Percentiles rank a stretch among this genome's conserved stretches.
Conservation (phyloP, 2,329 filamentous ascomycete genomes). For the Chaetothyriales sp. region DNA sequence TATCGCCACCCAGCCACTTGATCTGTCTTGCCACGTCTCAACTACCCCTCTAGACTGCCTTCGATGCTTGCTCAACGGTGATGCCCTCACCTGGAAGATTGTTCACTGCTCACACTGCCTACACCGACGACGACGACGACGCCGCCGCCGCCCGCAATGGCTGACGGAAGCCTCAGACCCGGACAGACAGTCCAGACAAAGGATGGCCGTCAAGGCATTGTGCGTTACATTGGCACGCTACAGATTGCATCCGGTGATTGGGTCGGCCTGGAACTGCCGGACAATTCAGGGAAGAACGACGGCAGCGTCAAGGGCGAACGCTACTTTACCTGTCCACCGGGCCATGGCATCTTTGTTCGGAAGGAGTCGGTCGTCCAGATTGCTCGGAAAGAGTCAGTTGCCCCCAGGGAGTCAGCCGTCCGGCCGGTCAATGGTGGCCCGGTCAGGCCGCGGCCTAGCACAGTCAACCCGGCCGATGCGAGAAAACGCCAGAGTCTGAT, state of each 20-base stretch:
- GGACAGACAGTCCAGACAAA: constrained; percentile 67
- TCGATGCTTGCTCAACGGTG: not conserved
- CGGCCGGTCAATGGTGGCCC: constrained; percentile 19
- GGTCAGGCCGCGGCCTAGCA: constrained; percentile 26
- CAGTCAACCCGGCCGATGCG: constrained; percentile 36
- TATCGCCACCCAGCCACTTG: not conserved
- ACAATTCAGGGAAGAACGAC: constrained; percentile 79
- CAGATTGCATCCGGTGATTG: constrained; percentile 76
- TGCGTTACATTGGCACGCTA: constrained; percentile 61
- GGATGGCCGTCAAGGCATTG: constrained; percentile 59
- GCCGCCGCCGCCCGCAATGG: constrained; percentile 16
- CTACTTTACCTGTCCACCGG: constrained; percentile 65
- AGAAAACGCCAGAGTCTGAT: constrained; percentile 53
- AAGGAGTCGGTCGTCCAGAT: constrained; percentile 50
- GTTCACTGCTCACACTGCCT: too few species aligned
- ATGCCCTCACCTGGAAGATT: not conserved
- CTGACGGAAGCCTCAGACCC: constrained; percentile 21
- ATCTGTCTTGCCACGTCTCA: not conserved
- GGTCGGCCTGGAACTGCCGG: constrained; percentile 78
- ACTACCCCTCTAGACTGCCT: not conserved
- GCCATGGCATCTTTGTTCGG: constrained; percentile 74
- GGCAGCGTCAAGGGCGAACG: constrained; percentile 73
- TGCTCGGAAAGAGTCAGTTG: constrained; percentile 34
- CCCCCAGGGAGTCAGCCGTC: constrained; percentile 17
- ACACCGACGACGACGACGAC: too few species aligned